phyloP scores from a whole-genome alignment of 83 land plant genomes.

The Larix sibirica region DNA sequence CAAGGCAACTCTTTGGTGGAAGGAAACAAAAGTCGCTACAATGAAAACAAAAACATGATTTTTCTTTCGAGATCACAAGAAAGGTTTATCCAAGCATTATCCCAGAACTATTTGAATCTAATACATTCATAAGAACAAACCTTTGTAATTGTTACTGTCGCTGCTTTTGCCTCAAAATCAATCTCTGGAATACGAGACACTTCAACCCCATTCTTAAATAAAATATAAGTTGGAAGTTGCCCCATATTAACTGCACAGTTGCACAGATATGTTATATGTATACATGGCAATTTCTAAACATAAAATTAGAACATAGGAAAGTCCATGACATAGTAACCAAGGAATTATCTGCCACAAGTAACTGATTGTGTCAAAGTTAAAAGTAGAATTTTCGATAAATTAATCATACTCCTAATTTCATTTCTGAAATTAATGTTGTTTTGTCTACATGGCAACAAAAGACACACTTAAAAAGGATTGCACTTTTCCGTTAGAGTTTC shows the following conservation, averaged over 20 bases:
- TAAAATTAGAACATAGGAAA: not conserved
- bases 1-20: not conserved
- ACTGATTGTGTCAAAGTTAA: not conserved
- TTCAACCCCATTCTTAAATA: slow-evolving; percentile 54
- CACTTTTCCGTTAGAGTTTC: not conserved
- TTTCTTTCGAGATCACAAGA: not conserved
- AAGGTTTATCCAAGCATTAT: not conserved
- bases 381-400: not conserved
- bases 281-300: not conserved
- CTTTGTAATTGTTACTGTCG: slow-evolving; percentile 40
- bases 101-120: not conserved
- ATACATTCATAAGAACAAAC: slow-evolving; percentile 16
- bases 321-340: not conserved
- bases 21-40: not conserved
- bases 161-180: slow-evolving; percentile 25
- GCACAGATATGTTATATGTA: not conserved
- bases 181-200: slow-evolving; percentile 49
- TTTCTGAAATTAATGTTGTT: not conserved
- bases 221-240: slow-evolving; percentile 60
- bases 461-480: not conserved
- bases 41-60: not conserved
- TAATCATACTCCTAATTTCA: not conserved
- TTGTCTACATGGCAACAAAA: not conserved
- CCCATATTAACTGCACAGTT: slow-evolving; percentile 32
- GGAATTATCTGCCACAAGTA: not conserved